Evolutionary conservation across 148 eudicot genomes (phyloP).

Genomic region (Rhododendron williamsianum): DNA sequence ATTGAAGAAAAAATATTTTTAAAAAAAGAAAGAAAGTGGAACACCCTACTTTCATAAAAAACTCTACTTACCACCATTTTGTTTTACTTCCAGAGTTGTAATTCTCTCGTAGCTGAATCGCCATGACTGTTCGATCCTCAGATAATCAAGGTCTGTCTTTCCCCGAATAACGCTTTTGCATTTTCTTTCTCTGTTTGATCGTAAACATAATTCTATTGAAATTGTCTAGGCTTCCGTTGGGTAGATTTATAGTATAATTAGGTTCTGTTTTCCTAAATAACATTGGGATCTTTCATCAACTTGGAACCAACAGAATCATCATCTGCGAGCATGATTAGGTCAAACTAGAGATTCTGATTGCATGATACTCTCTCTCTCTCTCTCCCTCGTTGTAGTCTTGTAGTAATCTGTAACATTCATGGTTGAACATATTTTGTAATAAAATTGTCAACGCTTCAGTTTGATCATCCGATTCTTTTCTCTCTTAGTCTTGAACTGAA

Average conservation of each 20-base stretch:
- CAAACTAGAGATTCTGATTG: neutral
- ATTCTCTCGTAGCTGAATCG: neutral
- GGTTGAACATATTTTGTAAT: neutral
- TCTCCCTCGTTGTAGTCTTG: neutral
- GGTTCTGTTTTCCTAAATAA: neutral
- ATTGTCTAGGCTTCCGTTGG: neutral
- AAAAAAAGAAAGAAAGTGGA: no score
- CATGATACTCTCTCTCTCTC: neutral
- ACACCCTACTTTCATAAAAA: no score
- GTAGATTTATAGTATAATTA: neutral
- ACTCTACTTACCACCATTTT: neutral
- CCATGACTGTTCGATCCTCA: conserved; percentile 24
- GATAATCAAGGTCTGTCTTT: conserved; percentile 19
- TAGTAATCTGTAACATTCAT: neutral
- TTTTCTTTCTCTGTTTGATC: neutral
- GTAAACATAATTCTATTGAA: neutral
- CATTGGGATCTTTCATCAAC: neutral
- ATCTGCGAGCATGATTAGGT: neutral
- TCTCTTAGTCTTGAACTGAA: neutral
- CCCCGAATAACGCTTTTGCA: neutral
- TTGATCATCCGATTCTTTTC: neutral
- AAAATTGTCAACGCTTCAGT: neutral
- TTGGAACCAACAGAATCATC: neutral
- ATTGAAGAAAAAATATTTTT: no score
- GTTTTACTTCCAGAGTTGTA: neutral